Base-by-base conservation (phyloP, 1,284 basidiomycete species). In the Kalmanozyma brasiliensis region DNA sequence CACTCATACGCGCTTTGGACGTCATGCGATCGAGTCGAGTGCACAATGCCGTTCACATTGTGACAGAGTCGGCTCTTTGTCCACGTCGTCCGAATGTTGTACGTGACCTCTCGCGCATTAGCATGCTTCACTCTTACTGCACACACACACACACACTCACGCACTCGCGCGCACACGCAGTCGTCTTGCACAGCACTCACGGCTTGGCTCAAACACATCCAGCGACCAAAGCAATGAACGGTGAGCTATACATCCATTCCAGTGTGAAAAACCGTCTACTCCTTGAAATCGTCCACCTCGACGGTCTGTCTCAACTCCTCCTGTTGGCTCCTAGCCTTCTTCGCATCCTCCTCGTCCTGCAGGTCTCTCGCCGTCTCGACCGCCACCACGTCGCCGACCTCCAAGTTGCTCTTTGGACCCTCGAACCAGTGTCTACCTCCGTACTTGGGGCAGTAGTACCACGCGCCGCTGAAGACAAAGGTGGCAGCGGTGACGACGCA, bases 401-500 rank as follows among this genome's bases (percentile, higher is more conserved):
- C 66, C 24, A 70, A 56, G 34, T 70, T 70, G 49, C 46, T 41
- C 44, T 56, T 72, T 32, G 69, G 69, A 8, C 69, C 69, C 8
- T 46, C 32, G 59, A 73, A 73, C 69, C 69, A 73, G 34, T 69
- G 35, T 9, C 52, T 42, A 19, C 69, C 69, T 26, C 69, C 69
- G 41, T 64, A 64, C 29, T 60, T 57, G 52, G 69, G 69, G 26
- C 44, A 55, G 51, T 71, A 70, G 55, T 69, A 73, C 69, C 69
- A 73, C 13, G 30, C 49, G 16, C 44, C 34, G 32, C 51, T 52
- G 43, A 73, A 73, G 24, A 73, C 8, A 29, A 73, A 70, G 13
- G 64, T 66, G 9, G 52, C 69, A 2, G 22, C 61, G 19, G 67
- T 65, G 20, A 73, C 69, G n/a, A 73, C 60, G 24, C 60, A 73